Evolutionary conservation across 176 grass and related monocot genomes (phyloP).

Genomic region (Urochloa ruziziensis): DNA sequence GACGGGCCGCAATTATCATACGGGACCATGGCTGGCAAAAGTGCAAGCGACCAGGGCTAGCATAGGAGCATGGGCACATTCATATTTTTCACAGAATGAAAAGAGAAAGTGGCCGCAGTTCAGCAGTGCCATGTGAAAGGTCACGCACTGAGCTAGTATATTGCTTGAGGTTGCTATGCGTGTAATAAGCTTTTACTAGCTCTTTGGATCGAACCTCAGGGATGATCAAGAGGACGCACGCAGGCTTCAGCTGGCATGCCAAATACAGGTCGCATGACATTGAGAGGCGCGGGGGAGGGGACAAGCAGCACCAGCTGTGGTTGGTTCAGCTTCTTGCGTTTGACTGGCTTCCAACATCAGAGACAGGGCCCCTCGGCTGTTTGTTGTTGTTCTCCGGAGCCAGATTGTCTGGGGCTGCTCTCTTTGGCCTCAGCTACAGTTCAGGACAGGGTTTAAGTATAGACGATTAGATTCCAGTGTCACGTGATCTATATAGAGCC

Average conservation of each 20-base stretch:
- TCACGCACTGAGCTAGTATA: not conserved
- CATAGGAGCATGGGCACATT: not conserved
- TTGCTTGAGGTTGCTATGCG: not conserved
- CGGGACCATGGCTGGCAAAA: not conserved
- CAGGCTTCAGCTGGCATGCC: not conserved
- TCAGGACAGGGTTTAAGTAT: not conserved
- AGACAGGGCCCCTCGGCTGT: constrained; percentile 41
- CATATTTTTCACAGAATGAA: not conserved
- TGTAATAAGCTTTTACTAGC: not conserved
- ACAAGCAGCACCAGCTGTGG: not conserved
- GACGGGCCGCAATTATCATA: not conserved
- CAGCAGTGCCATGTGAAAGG: constrained; percentile 23
- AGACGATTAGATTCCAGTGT: not conserved
- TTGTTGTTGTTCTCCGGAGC: constrained; percentile 54
- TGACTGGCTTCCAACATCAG: constrained; percentile 38
- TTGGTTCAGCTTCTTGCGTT: constrained; percentile 14
- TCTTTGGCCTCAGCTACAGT: constrained; percentile 70
- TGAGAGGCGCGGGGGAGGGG: not conserved
- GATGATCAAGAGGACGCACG: not conserved
- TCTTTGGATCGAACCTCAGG: not conserved
- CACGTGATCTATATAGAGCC: not conserved
- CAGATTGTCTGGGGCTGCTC: constrained; percentile 61
- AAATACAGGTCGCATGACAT: not conserved
- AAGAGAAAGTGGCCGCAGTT: not conserved
- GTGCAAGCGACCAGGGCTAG: not conserved